These are phyloP conservation scores for Allium sativum DNA, from an alignment of 106 monocot genomes.

Conservation along the genomic window DNA sequence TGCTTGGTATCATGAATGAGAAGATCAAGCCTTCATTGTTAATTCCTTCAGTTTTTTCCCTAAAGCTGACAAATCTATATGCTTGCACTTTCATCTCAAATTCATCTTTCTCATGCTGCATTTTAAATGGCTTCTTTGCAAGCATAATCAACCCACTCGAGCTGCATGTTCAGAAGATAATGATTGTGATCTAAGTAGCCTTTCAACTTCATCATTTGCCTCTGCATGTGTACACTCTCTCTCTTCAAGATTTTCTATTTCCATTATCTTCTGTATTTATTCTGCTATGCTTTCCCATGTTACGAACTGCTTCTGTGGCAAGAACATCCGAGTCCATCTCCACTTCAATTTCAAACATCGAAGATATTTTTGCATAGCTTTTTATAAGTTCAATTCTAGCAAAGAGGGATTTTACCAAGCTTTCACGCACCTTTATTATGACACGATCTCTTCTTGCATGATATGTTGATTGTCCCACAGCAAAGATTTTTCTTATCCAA, in stretches of 20 bases:
- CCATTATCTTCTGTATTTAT: slow-evolving; percentile 91
- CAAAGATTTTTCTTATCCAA: slow-evolving; percentile 93
- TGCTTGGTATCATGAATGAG: too few relatives aligned
- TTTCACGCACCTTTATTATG: slow-evolving; percentile 73
- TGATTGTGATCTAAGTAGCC: slow-evolving; percentile 55
- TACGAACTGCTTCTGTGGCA: slow-evolving; percentile 76
- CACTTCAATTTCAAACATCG: slow-evolving; percentile 99
- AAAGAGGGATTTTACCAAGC: slow-evolving; percentile 68
- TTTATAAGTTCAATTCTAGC: slow-evolving; percentile 80
- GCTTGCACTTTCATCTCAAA: too few relatives aligned
- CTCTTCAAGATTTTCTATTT: slow-evolving; percentile 96
- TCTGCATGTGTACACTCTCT: slow-evolving; percentile 91
- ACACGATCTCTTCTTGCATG: slow-evolving; percentile 76
- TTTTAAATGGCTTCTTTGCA: too few relatives aligned
- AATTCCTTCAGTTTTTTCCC: too few relatives aligned
- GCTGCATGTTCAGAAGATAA: slow-evolving; percentile 13
- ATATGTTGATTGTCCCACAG: slow-evolving; percentile 89
- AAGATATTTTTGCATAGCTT: slow-evolving; percentile 96
- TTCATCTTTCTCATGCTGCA: too few relatives aligned
- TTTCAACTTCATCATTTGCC: slow-evolving; percentile 98
- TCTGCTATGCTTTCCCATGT: slow-evolving; percentile 73
- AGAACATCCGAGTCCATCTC: slow-evolving; percentile 96
- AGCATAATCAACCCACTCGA: too few relatives aligned
- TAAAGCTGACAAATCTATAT: too few relatives aligned
- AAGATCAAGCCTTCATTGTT: too few relatives aligned